Conservation (phyloP, 371 early-diverging fungal species). For the Mortierella sp. region DNA sequence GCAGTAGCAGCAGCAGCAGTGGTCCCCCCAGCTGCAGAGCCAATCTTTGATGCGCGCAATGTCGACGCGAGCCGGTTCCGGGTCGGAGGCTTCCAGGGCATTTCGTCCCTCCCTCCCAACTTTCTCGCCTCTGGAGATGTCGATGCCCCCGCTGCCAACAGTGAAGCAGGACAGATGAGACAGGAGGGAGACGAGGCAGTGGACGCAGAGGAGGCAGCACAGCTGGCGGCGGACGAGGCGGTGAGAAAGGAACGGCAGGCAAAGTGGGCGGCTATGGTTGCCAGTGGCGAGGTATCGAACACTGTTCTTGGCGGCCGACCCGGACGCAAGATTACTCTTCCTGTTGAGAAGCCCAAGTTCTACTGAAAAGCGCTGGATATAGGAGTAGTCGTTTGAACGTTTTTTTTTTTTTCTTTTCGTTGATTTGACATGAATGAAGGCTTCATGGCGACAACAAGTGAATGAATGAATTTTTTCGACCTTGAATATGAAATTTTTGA, state of each 20-base stretch:
- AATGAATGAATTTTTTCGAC: no score
- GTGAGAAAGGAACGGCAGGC: constrained; percentile 11
- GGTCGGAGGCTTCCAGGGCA: constrained; percentile 37
- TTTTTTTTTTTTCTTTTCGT: background rate
- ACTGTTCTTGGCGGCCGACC: background rate
- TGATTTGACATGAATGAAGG: background rate
- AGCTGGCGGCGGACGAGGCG: constrained; percentile 8
- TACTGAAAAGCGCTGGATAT: background rate
- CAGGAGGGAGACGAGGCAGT: background rate
- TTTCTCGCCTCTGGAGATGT: background rate
- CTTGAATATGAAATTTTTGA: no score
- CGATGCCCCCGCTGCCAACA: background rate
- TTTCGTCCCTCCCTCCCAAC: background rate
- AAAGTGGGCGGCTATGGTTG: constrained; percentile 16
- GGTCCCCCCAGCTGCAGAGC: constrained; percentile 28
- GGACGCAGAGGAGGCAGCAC: background rate
- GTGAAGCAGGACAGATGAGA: background rate
- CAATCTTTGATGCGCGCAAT: constrained; percentile 44
- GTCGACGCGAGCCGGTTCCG: constrained; percentile 29
- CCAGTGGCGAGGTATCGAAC: constrained; percentile 15
- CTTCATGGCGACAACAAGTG: background rate
- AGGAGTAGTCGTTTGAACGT: background rate
- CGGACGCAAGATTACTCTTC: constrained; percentile 33
- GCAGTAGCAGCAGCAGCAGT: background rate
- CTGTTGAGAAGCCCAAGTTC: constrained; percentile 41